Percentiles rank a stretch among this genome's conserved stretches.
Evolutionary conservation across 1,284 basidiomycete genomes (phyloP).

Genomic region (Ceratobasidium sp.): DNA sequence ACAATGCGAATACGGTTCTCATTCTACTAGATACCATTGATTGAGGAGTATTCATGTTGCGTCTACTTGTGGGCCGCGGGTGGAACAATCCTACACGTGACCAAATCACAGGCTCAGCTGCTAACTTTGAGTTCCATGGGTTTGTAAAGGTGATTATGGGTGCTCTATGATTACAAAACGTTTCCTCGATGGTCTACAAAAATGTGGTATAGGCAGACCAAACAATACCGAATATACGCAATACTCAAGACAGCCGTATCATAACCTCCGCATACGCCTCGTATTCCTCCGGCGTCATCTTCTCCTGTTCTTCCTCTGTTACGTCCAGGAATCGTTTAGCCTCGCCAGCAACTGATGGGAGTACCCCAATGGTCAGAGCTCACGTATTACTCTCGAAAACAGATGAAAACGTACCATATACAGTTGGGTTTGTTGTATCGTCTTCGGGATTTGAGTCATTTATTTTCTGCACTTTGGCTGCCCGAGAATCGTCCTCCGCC

Average conservation of each 20-base stretch:
- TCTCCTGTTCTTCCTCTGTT: conserved; percentile 80
- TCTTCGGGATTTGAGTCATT: neutral
- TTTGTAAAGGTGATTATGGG: neutral
- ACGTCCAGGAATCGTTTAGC: conserved; percentile 50
- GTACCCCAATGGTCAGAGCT: neutral
- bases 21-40: conserved; percentile 16
- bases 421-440: conserved; percentile 62
- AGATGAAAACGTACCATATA: conserved; percentile 61
- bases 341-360: conserved; percentile 31
- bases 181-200: neutral
- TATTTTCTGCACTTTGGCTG: conserved; percentile 20
- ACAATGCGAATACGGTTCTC: too few species aligned
- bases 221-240: neutral
- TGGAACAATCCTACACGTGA: neutral
- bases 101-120: too few species aligned
- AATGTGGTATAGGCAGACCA: neutral
- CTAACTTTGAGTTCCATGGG: neutral
- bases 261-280: conserved; percentile 58
- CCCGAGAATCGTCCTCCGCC: neutral
- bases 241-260: conserved; percentile 15
- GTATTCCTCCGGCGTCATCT: conserved; percentile 85
- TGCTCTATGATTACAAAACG: neutral
- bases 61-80: neutral
- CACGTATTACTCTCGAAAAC: neutral
- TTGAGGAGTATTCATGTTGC: conserved; percentile 33